phyloP scores from a whole-genome alignment of 306 rosid genomes.

The Senna tora region DNA sequence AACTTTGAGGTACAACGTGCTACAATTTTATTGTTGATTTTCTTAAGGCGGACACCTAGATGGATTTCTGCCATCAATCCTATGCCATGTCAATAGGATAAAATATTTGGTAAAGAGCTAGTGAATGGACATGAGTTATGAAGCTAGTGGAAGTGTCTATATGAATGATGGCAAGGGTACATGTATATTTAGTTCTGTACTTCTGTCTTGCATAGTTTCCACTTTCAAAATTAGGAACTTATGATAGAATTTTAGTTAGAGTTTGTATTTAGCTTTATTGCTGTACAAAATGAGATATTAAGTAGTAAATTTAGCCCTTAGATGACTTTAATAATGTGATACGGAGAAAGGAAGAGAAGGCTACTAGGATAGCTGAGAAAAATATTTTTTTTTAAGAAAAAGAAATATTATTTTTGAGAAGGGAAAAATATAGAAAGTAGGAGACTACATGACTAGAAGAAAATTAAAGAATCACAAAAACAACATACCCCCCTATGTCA shows the following conservation, averaged over 20 bases:
- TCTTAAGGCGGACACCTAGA: slow-evolving; percentile 30
- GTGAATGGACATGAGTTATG: slow-evolving; percentile 37
- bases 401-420: neutral
- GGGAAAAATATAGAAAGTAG: neutral
- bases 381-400: neutral
- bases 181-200: slow-evolving; percentile 22
- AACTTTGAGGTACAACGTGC: slow-evolving; percentile 32
- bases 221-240: slow-evolving; percentile 17
- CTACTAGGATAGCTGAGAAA: slow-evolving; percentile 9
- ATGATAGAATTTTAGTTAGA: slow-evolving; percentile 14
- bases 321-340: slow-evolving; percentile 4
- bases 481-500: neutral
- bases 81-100: slow-evolving; percentile 37
- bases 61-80: slow-evolving; percentile 29
- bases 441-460: neutral
- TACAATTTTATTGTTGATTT: slow-evolving; percentile 29
- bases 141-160: slow-evolving; percentile 36
- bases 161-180: slow-evolving; percentile 29
- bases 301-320: slow-evolving; percentile 31
- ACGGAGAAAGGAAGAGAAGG: slow-evolving; percentile 28
- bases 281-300: slow-evolving; percentile 19
- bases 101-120: slow-evolving; percentile 38
- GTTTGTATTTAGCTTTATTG: slow-evolving; percentile 14
- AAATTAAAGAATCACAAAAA: neutral
- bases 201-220: slow-evolving; percentile 17